Evolutionary conservation across 805 yeast genomes (phyloP), one percentile per base, ranked within the genome.

Genomic region (Candida patagonica): DNA sequence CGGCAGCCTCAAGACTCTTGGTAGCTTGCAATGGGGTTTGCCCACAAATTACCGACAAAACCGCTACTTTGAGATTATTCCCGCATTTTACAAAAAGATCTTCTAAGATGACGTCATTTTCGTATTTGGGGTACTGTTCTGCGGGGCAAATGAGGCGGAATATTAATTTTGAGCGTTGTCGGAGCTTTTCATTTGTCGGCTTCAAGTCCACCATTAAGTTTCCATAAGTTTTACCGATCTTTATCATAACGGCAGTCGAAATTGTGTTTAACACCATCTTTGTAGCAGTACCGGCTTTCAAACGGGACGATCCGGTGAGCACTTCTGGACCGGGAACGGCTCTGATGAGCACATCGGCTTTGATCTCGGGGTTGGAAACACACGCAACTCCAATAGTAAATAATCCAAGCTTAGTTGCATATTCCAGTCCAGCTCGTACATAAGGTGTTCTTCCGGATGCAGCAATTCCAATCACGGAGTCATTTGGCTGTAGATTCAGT

Each of bases 391-490:
- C 56, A 1, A 47, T 37, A n/a, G 57, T 53, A 15, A 40, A 29
- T 32, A 52, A 51, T 4, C 58, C 58, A 3, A 44, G 13, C 12
- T 29, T 30, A 35, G 46, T 45, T 10, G 51, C 55, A 37, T 49
- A 52, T 9, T 38, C 35, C 30, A 54, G 20, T 8, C 48, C 56
- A 5, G 52, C 49, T 10, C 52, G 29, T 13, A 52, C 57, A 43
- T 52, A 54, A 7, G 59, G 59, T 8, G 59, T 54, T 40, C 59
- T 39, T 6, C 59, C 59, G 5, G 59, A 54, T 9, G 57, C 44
- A 2, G 59, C 57, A 32, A 54, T 52, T 3, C 57, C 59, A 20
- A 54, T 27, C 5, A 54, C 46, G 10, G 48, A 44, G 36, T 54
- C 59, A 12, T 39, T 30, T 12, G 46, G 31, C n/a, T 33, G 27